These are phyloP conservation scores for Parietaria judaica DNA, from an alignment of 306 rosid genomes.

Conservation along the genomic window DNA sequence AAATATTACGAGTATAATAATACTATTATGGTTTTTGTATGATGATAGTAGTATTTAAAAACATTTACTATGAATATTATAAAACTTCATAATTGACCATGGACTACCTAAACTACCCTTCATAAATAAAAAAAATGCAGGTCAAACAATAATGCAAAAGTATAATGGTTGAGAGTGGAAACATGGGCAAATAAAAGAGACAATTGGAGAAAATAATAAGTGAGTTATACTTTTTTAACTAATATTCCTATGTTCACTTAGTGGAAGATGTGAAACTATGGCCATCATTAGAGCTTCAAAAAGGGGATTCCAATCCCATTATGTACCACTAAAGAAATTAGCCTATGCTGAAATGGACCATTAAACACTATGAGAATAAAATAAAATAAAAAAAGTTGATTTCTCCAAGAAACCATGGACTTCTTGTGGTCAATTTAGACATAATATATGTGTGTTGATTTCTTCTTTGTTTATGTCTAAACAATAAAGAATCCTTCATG, in stretches of 20 bases:
- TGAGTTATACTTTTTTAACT: background rate
- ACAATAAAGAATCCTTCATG: conserved; percentile 6
- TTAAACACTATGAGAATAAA: conserved; percentile 13
- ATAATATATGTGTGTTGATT: conserved; percentile 13
- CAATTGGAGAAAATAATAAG: conserved; percentile 2
- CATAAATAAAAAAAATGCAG: background rate
- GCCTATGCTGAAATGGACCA: conserved; percentile 31
- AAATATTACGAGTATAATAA: no score
- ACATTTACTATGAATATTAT: no score
- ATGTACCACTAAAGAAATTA: conserved; percentile 24
- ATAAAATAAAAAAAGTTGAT: background rate
- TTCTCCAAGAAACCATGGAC: conserved; percentile 25
- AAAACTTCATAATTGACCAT: no score
- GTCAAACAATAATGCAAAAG: background rate
- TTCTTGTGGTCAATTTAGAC: conserved; percentile 21
- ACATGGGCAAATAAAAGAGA: conserved; percentile 24
- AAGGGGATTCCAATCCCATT: conserved; percentile 24
- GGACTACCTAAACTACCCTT: no score
- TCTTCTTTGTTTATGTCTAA: background rate
- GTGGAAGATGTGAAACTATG: conserved; percentile 27
- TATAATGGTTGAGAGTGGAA: background rate
- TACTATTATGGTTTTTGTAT: no score
- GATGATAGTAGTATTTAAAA: no score
- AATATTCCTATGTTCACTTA: conserved; percentile 10
- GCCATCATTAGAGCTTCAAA: conserved; percentile 29